Evolutionary conservation across 106 monocot genomes (phyloP).

Genomic region (Phalaenopsis equestris): DNA sequence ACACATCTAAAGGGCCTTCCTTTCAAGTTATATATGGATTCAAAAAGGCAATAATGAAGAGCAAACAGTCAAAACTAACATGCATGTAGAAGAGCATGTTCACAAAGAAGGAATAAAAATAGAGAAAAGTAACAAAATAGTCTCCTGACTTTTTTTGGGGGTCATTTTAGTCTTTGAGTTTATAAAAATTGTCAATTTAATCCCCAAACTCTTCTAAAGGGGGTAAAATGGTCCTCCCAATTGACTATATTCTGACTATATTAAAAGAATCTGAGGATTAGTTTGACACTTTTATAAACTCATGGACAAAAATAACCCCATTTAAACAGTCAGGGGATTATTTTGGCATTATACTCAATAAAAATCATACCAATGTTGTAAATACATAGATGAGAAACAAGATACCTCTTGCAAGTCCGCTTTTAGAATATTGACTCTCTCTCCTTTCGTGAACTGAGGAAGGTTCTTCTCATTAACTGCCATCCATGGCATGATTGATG

Average conservation of each 20-base stretch:
- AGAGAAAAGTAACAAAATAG: too few relatives aligned
- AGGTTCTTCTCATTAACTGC: conserved; percentile 78
- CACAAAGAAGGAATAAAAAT: neutral
- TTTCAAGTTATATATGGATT: neutral
- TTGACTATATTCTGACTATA: too few relatives aligned
- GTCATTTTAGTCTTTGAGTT: too few relatives aligned
- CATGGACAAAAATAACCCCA: too few relatives aligned
- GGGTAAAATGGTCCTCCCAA: too few relatives aligned
- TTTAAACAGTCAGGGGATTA: too few relatives aligned
- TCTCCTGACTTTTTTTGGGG: too few relatives aligned
- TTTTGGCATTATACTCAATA: neutral
- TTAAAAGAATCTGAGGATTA: too few relatives aligned
- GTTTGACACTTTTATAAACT: too few relatives aligned
- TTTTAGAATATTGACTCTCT: conserved; percentile 61
- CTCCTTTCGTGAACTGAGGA: conserved; percentile 60
- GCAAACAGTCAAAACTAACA: neutral
- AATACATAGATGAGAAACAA: neutral
- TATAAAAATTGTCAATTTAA: too few relatives aligned
- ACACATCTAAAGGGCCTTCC: neutral
- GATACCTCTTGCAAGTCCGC: conserved; percentile 86
- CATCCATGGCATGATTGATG: conserved; percentile 97
- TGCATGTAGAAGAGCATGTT: neutral
- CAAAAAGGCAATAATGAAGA: neutral
- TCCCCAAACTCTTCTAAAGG: too few relatives aligned
- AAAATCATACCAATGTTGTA: neutral